Base-by-base conservation (phyloP, 2,329 filamentous ascomycete species). In the Cercospora zeae-maydis region DNA sequence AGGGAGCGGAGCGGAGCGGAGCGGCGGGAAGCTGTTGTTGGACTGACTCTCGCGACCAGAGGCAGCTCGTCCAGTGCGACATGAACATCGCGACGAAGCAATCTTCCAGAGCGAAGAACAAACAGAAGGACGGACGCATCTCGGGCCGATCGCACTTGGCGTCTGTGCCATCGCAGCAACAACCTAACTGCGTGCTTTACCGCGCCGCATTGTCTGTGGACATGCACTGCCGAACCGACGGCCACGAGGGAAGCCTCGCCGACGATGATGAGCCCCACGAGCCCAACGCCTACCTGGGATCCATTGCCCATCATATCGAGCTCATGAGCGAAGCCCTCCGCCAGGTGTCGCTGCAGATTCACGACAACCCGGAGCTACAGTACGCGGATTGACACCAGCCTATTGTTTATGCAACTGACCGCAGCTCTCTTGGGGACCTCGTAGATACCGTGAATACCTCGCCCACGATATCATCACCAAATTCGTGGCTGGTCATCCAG, bases 281-380 rank as follows among this genome's bases (percentile, higher is more conserved):
- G 7, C 24, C 42, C 10, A 19, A 60, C 42, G 52, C 42, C 2
- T 65, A 66, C 36, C 67, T 70, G 37, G 47, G 54, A 30, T 37
- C 57, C 14, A 79, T 82, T 54, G 75, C 78, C 58, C 63, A 74
- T 19, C 76, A 77, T 33, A 75, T 81, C 8, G 76, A 82, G 45
- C 70, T 64, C 11, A 71, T 81, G 14, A 77, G 74, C 24, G 69
- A 74, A 8, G 70, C 70, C 1, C 69, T 84, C 13, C 80, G 81
- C 72, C 72, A 72, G 3, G 72, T 84, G 61, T 83, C 80, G 70
- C 78, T 81, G 42, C 78, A 78, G 61, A 82, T 84, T 16, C 81
- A 82, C 69, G 80, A 82, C 53, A 79, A 83, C 59, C 61, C 55
- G 21, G 59, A 65, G 66, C 72, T 82, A 0, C 78, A 76, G 0